Base-by-base conservation (phyloP, 805 yeast species). In the Kluyveromyces dobzhanskii region DNA sequence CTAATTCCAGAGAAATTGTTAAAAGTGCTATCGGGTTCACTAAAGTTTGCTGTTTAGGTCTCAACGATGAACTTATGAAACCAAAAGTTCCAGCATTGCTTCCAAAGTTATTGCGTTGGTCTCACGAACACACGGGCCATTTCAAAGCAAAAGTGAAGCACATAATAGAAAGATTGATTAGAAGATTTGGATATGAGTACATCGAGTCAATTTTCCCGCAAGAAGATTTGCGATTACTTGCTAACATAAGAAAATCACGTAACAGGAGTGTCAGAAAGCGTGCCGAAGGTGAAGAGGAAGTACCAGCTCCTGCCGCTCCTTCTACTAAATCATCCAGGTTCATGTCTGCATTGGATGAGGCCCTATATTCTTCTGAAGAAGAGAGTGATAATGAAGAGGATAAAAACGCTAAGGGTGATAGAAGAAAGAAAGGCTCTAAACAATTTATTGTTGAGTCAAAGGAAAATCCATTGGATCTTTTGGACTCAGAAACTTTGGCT, bases 81-180 rank as follows among this genome's bases (percentile, higher is more conserved):
- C 71, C 78, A 7, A 78, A 80, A 49, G 72, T 90, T 51, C 70
- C 70, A 25, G 78, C 74, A 9, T 64, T 92, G 37, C 66, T 92
- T 39, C 68, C 73, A 18, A 81, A 84, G 51, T 71, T 92, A 53
- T 69, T 92, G 74, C 77, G 78, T 44, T 88, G 97, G 92, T 85
- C 96, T 30, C 92, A 86, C 59, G 97, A 88, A 58, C 97, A 90
- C 62, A 85, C 86, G 54, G 94, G 94, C 35, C 95, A 87, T 57
- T 92, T 92, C 72, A 87, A 85, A 59, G 75, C 88, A 11, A 90
- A 85, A 61, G 90, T 92, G 27, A 85, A 86, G 66, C 97, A 92
- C 56, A 82, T 92, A 39, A 69, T 92, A 45, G 99, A 92, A 69
- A 76, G 97, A 51, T 67, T 92, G 53, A 75, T 90, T 39, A 76